These are phyloP conservation scores for Amanita pseudoporphyria DNA, from an alignment of 768 basidiomycete species.

Conservation along the genomic window DNA sequence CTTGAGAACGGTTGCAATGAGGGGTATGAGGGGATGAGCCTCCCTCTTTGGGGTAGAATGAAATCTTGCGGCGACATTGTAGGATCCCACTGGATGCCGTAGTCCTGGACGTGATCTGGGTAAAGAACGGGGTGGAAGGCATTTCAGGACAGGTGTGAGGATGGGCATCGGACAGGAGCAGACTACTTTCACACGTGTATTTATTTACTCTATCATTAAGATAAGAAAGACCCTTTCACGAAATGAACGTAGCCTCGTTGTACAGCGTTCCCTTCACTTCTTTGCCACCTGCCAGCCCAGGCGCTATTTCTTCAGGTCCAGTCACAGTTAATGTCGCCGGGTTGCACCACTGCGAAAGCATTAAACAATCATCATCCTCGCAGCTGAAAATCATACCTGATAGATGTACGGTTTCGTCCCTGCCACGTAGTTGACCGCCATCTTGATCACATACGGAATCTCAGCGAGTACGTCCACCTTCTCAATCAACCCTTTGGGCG, in stretches of 20 bases:
- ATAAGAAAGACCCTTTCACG: too few relatives aligned
- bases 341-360: conserved; percentile 33
- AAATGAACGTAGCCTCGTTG: conserved; percentile 89
- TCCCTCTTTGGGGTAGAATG: conserved; percentile 29
- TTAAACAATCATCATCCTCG: conserved; percentile 15
- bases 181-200: neutral
- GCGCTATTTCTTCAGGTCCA: conserved; percentile 29
- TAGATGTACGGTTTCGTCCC: conserved; percentile 93
- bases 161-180: neutral
- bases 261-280: conserved; percentile 66
- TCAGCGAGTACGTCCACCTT: conserved; percentile 95
- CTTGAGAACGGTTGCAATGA: conserved; percentile 58
- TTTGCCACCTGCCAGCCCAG: conserved; percentile 30
- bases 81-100: neutral
- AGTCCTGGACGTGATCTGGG: neutral
- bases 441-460: conserved; percentile 86
- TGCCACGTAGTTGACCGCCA: conserved; percentile 88
- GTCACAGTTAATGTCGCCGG: conserved; percentile 32
- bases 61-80: conserved; percentile 14
- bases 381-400: conserved; percentile 46
- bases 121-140: neutral
- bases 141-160: neutral
- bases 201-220: too few relatives aligned
- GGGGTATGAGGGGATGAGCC: conserved; percentile 33
- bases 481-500: conserved; percentile 73